phyloP scores from a whole-genome alignment of 768 basidiomycete species.

The Mycena galericulata region DNA sequence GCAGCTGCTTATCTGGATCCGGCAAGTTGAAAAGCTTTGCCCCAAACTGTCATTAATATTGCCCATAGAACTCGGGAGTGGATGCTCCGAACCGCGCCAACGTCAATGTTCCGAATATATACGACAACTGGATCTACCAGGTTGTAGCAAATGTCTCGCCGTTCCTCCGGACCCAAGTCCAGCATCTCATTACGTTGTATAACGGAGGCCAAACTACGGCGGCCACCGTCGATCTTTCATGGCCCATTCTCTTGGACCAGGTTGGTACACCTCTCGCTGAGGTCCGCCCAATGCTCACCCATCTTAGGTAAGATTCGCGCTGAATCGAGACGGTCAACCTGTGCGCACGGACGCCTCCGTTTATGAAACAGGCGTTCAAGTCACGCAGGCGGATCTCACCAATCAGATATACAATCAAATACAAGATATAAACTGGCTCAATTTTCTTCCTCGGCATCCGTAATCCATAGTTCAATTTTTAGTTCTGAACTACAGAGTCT shows the following conservation, averaged over 20 bases:
- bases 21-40: no score
- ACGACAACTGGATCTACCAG: constrained; percentile 10
- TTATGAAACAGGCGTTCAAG: not conserved
- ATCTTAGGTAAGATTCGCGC: no score
- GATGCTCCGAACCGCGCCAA: constrained; percentile 12
- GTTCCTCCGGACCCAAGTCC: not conserved
- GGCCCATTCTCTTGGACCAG: constrained; percentile 2
- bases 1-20: constrained; percentile 1
- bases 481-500: no score
- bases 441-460: not conserved
- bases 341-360: not conserved
- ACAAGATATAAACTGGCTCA: not conserved
- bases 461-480: no score
- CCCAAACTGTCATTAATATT: no score
- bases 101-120: not conserved
- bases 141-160: not conserved
- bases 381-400: not conserved
- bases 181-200: not conserved
- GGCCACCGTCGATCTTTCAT: constrained; percentile 8
- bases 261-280: no score
- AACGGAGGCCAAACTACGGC: constrained; percentile 10
- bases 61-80: constrained; percentile 3
- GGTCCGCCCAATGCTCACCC: no score
- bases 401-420: not conserved
- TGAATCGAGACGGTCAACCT: not conserved